Base-by-base conservation (phyloP, 176 grass and related monocot genomes). In the Areca catechu region DNA sequence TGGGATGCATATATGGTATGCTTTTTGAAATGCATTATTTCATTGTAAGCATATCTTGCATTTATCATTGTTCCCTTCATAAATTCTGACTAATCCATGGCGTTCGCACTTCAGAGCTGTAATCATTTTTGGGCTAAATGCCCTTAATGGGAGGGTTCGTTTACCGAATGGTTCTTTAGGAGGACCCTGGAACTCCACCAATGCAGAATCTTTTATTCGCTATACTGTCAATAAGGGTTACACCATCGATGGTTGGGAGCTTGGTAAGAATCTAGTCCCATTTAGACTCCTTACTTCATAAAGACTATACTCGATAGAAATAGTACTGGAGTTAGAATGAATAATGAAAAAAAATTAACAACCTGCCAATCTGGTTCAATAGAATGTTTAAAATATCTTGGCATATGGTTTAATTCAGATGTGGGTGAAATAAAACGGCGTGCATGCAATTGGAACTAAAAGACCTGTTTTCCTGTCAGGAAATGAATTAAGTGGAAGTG, bases 161-260 rank as follows among this genome's bases (percentile, higher is more conserved):
- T 4, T 70, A 81, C 30, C 34, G 7, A 87, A 83, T 72, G 81
- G 79, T 28, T 92, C 93, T 10, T 20, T 85, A 20, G 81, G 78
- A 72, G 93, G 93, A 23, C 27, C 73, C 34, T 98, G 93, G 93
- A 59, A 98, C 50, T 85, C 21, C 81, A 85, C 84, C 43, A 98
- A 98, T 61, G 93, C 93, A 0, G 87, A 81, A 7, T 72, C 87
- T 5, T 64, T 98, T 25, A 83, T 98, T 53, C 78, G 48, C 0
- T 98, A 92, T 10, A 89, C 76, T 0, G 93, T 53, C 1, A 61
- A 56, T 62, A 92, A 80, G 78, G 84, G 84, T 20, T 92, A 98
- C 52, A 52, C 20, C 0, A 92, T 98, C 48, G 60, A 98, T 81
- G 93, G 88, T 21, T 98, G 93, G 88, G 88, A 98, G 62, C 81